Percentiles rank a stretch among this genome's conserved stretches.
Conservation (phyloP, 192 early-diverging fungal species). For the Funneliformis geosporum region DNA sequence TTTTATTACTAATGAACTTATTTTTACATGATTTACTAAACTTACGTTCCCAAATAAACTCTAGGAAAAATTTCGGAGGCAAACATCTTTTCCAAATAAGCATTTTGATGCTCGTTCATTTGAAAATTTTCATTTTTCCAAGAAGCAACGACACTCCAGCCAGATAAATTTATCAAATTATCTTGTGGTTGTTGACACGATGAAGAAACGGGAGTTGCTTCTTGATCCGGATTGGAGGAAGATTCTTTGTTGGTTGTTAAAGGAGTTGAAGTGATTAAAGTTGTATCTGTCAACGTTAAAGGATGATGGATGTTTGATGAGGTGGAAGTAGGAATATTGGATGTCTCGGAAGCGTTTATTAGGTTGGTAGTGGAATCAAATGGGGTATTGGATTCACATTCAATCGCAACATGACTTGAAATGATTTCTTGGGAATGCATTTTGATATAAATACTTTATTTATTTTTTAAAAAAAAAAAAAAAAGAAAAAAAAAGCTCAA, state of each 20-base stretch:
- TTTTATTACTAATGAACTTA: too few species aligned
- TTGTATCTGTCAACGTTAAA: too few species aligned
- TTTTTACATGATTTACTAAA: not conserved
- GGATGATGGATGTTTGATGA: not conserved
- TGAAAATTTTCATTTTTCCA: slow-evolving; percentile 24
- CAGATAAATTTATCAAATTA: not conserved
- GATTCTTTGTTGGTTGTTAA: too few species aligned
- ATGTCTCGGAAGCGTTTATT: not conserved
- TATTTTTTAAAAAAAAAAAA: too few species aligned
- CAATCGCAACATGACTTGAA: not conserved
- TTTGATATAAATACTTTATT: not conserved
- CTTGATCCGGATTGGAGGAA: too few species aligned
- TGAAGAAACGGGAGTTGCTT: not conserved
- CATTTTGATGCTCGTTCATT: slow-evolving; percentile 22
- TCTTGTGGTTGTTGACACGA: not conserved
- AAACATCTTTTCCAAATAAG: slow-evolving; percentile 15
- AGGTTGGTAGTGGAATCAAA: not conserved
- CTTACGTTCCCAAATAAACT: slow-evolving; percentile 26
- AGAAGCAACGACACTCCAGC: not conserved
- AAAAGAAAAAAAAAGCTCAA: not conserved
- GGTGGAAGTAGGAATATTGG: too few species aligned
- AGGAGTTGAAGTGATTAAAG: too few species aligned
- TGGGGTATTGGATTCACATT: not conserved
- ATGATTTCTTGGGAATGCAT: not conserved
- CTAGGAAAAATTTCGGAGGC: slow-evolving; percentile 14